Evolutionary conservation across 2,329 filamentous ascomycete genomes (phyloP).

Genomic region (Colletotrichum abscissum): DNA sequence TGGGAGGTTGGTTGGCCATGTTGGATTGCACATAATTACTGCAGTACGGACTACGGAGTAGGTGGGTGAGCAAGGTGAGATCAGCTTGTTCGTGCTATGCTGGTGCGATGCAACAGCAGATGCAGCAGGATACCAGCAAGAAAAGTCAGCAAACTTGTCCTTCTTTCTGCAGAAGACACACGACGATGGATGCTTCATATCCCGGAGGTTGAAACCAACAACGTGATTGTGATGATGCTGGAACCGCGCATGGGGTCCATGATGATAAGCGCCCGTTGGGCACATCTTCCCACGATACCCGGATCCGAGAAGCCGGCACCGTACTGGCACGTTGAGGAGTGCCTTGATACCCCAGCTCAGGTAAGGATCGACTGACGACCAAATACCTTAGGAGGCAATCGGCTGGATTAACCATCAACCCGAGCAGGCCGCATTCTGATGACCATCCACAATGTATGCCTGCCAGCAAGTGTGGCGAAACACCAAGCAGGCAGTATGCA

Average conservation of each 20-base stretch:
- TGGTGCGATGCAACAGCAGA: constrained; percentile 27
- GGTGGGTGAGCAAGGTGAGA: constrained; percentile 1
- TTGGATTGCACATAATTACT: constrained; percentile 9
- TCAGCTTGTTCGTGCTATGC: constrained; percentile 29
- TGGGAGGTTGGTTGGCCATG: not conserved
- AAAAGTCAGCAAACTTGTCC: not conserved
- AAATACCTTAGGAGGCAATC: not conserved
- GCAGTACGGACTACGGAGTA: not conserved
- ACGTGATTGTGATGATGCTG: constrained; percentile 13
- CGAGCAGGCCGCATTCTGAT: not conserved
- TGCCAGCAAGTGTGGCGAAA: not conserved
- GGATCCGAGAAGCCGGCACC: constrained; percentile 15
- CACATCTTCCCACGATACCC: constrained; percentile 2
- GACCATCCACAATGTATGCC: not conserved
- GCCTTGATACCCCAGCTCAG: too few species aligned
- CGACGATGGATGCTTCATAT: not conserved
- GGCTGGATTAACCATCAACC: constrained; percentile 9
- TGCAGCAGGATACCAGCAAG: not conserved
- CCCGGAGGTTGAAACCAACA: not conserved
- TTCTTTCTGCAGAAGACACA: not conserved
- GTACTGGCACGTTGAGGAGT: not conserved
- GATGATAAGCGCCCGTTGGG: constrained; percentile 20
- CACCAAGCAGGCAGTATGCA: not conserved
- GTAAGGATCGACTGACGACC: too few species aligned
- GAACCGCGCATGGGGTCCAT: not conserved